Conservation (phyloP, 2,329 filamentous ascomycete species). For the Diplodia scrobiculata region DNA sequence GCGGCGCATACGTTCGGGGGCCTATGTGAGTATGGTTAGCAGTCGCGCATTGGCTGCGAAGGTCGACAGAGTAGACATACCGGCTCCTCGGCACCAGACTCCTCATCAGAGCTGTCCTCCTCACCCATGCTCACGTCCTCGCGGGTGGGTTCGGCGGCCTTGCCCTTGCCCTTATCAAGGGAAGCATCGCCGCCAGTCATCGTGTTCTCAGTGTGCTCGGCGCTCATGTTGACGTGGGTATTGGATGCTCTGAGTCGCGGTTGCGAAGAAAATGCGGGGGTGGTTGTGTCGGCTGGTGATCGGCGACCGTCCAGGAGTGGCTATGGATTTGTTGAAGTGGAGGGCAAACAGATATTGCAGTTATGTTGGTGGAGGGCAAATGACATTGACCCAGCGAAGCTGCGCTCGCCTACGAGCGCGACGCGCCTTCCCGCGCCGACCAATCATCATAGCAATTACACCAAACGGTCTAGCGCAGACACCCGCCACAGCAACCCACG, state of each 20-base stretch:
- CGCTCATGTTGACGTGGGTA: constrained; percentile 33
- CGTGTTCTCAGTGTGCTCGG: constrained; percentile 35
- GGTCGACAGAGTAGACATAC: constrained; percentile 47
- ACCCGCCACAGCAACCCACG: constrained; percentile 4
- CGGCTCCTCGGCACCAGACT: constrained; percentile 64
- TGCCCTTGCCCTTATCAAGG: constrained; percentile 84
- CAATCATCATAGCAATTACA: constrained; percentile 26
- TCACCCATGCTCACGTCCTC: constrained; percentile 72
- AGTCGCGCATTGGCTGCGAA: constrained; percentile 7
- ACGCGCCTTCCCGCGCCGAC: constrained; percentile 12
- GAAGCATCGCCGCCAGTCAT: constrained; percentile 81
- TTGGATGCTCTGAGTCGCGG: constrained; percentile 10
- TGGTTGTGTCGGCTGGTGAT: not conserved
- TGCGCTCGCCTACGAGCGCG: constrained; percentile 18
- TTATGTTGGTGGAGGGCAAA: too few relatives aligned
- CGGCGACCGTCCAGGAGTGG: not conserved
- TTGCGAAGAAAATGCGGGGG: not conserved
- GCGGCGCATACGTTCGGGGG: constrained; percentile 29
- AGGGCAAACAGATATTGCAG: not conserved
- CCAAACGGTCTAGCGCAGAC: constrained; percentile 12
- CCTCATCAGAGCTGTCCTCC: constrained; percentile 66
- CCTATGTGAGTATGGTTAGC: constrained; percentile 26
- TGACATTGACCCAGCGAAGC: constrained; percentile 3
- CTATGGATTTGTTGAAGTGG: constrained; percentile 6
- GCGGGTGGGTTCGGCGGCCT: constrained; percentile 59